Base-by-base conservation (phyloP, 2,329 filamentous ascomycete species). In the Paraphaeosphaeria sporulosa region DNA sequence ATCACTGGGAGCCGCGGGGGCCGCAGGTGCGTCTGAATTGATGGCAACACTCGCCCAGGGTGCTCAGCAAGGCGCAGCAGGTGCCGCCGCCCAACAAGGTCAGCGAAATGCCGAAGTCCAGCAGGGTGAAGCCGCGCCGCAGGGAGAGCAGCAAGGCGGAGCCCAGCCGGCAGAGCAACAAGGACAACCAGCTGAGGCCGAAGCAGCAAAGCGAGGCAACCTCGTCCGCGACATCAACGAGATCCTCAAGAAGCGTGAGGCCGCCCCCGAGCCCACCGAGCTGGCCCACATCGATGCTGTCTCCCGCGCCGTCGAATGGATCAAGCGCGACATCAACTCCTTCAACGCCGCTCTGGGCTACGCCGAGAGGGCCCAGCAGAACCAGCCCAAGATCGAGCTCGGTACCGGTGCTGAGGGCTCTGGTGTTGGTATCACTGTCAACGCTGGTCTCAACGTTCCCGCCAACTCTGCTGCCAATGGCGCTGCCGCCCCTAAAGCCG, bases 261-360 rank as follows among this genome's bases (percentile, higher is more conserved):
- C 52, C 51, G 38, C 64, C 2, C 64, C 72, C 27, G 65, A 59
- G 17, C 68, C 67, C 23, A 62, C 57, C 3, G 61, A 64, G 21
- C 61, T 66, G 25, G 55, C 69, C 44, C 68, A 69, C 53, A 64
- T 76, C 57, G 71, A 67, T n/a, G 74, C 73, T 36, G 70, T 74
- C 50, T 68, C 74, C 53, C 66, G 63, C 27, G 75, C 74, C 44
- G 75, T 74, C 67, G 57, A 72, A 44, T 78, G 75, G 74, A 76
- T 79, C 69, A 83, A 83, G 76, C 78, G 82, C 50, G 82, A 84
- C 62, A 73, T 84, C 40, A 67, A 77, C 60, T 80, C 82, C 54
- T 84, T 85, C 72, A 77, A 82, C 63, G 78, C 80, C 15, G 82
- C 83, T 1, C 79, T 85, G 17, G 74, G 65, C 51, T 85, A 77